Conservation (phyloP, 1,284 basidiomycete species). For the Abortiporus biennis region DNA sequence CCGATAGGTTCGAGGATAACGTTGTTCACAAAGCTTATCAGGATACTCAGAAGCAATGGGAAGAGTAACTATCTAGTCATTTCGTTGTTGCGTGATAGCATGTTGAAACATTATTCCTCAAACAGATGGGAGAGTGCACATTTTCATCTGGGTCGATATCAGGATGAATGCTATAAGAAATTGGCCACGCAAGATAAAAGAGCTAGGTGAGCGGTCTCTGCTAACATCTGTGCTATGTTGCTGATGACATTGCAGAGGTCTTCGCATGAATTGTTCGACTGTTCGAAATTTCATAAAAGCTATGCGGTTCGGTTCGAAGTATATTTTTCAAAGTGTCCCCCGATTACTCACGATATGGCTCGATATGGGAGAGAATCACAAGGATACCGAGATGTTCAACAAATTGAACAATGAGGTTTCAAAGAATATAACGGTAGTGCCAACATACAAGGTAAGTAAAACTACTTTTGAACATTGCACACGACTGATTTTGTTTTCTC, state of each 20-base stretch:
- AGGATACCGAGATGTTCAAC: conserved; percentile 35
- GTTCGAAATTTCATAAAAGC: conserved; percentile 72
- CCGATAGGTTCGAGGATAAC: conserved; percentile 74
- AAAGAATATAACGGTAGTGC: conserved; percentile 53
- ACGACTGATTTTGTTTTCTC: conserved; percentile 1
- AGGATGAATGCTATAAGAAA: conserved; percentile 68
- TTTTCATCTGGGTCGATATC: conserved; percentile 84
- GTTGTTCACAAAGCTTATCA: conserved; percentile 59
- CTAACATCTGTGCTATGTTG: conserved; percentile 4
- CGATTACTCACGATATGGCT: conserved; percentile 95
- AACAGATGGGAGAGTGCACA: conserved; percentile 80
- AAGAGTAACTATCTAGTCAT: conserved; percentile 38
- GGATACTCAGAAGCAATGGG: conserved; percentile 48
- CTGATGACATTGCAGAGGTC: conserved; percentile 34
- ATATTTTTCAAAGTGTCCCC: conserved; percentile 94
- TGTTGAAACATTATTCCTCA: conserved; percentile 8
- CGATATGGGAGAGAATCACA: conserved; percentile 81
- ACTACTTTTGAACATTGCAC: background rate
- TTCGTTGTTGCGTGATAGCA: background rate
- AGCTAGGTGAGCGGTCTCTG: conserved; percentile 38
- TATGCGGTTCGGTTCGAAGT: conserved; percentile 86
- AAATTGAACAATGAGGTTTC: conserved; percentile 53
- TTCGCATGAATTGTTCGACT: conserved; percentile 57
- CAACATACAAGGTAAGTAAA: conserved; percentile 66
- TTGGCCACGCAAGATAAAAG: conserved; percentile 43